Conservation (phyloP, 2,329 filamentous ascomycete species). For the Colletotrichum kahawae region DNA sequence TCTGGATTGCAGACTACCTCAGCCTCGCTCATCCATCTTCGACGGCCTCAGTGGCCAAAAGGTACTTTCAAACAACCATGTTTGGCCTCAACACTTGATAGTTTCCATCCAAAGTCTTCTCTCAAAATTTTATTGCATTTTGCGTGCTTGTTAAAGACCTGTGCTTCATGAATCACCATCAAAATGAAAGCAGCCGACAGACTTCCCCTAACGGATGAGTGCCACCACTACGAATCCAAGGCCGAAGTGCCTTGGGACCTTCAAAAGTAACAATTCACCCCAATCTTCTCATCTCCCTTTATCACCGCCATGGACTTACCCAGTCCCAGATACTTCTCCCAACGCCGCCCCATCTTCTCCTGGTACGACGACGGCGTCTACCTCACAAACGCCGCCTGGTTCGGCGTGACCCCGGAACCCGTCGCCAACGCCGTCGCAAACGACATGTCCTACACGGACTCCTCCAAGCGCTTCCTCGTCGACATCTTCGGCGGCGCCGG, state of each 20-base stretch:
- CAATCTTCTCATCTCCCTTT: background rate
- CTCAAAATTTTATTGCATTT: background rate
- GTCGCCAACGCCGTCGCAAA: conserved; percentile 83
- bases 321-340: conserved; percentile 78
- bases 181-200: conserved; percentile 47
- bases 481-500: conserved; percentile 93
- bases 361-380: conserved; percentile 86
- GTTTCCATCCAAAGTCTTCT: background rate
- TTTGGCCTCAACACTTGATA: background rate
- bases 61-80: background rate
- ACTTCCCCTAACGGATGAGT: conserved; percentile 63
- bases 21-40: conserved; percentile 26
- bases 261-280: conserved; percentile 68
- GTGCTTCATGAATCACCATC: conserved; percentile 15
- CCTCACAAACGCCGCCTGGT: conserved; percentile 96
- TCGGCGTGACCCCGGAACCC: conserved; percentile 92
- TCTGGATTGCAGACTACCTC: background rate
- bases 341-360: conserved; percentile 86
- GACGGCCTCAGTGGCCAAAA: background rate
- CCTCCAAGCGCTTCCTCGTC: conserved; percentile 70
- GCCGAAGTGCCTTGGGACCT: conserved; percentile 81
- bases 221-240: conserved; percentile 75
- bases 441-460: conserved; percentile 66
- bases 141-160: background rate
- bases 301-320: background rate